These are phyloP conservation scores for Debaryomyces sp. DNA, from an alignment of 1,139 yeast genomes.

Conservation along the genomic window DNA sequence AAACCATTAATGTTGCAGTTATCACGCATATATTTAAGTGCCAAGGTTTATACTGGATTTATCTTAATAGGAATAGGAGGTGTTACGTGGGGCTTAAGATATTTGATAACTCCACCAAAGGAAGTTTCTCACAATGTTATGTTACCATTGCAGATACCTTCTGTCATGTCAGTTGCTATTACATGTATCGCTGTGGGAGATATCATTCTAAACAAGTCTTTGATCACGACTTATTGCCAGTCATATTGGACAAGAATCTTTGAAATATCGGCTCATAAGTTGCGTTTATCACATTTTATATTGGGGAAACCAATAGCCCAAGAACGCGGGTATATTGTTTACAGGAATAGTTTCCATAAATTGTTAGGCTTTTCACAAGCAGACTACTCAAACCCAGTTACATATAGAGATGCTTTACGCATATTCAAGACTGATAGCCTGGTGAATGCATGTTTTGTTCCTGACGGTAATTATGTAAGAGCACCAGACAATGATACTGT, in stretches of 20 bases:
- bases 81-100: slow-evolving; percentile 56
- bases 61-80: slow-evolving; percentile 77
- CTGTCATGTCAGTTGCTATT: slow-evolving; percentile 12
- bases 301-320: slow-evolving; percentile 66
- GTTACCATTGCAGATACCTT: slow-evolving; percentile 25
- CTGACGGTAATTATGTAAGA: slow-evolving; percentile 79
- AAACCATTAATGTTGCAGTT: slow-evolving; percentile 74
- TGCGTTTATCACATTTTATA: slow-evolving; percentile 80
- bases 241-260: slow-evolving; percentile 68
- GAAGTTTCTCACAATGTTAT: slow-evolving; percentile 21
- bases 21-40: slow-evolving; percentile 74
- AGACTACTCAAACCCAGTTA: slow-evolving; percentile 61
- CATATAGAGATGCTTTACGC: slow-evolving; percentile 46
- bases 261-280: slow-evolving; percentile 52
- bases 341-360: slow-evolving; percentile 52
- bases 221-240: slow-evolving; percentile 40
- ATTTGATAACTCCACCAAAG: slow-evolving; percentile 25
- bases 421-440: slow-evolving; percentile 45
- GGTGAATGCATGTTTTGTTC: slow-evolving; percentile 58
- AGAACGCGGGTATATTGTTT: slow-evolving; percentile 74
- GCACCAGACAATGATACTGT: slow-evolving; percentile 86
- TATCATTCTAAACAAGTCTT: slow-evolving; percentile 15
- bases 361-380: slow-evolving; percentile 46
- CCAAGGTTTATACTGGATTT: slow-evolving; percentile 74
- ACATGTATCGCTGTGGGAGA: slow-evolving; percentile 11